Base-by-base conservation (phyloP, 371 early-diverging fungal genomes). In the Mortierella sp. region DNA sequence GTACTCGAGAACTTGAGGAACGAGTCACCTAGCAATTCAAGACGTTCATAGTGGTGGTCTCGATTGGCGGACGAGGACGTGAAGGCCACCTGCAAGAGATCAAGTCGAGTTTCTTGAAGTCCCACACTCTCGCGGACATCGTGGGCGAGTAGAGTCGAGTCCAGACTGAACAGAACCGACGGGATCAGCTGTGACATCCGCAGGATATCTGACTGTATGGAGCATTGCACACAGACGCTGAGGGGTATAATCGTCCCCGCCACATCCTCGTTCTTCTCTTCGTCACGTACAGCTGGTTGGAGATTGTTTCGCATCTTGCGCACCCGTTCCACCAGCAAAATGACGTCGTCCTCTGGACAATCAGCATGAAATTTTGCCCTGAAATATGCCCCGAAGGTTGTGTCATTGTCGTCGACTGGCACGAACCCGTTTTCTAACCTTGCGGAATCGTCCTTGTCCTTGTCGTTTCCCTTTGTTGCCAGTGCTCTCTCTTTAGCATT, bases 1-100 rank as follows among this genome's bases (percentile, higher is more conserved):
- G 93, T 89, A 1, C 89, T 83, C 27, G 92, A 80, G 56, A 94
- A 88, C 79, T 98, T 99, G n/a, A 99, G 83, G 60, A 97, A 91
- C 7, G 93, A 89, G 72, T 99, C 99, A 3, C 99, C 99, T 1
- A 99, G 80, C 7, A 93, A 92, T 80, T 99, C 99, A 0, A 99
- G 82, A 6, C 99, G 92, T 80, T 99, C 97, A 69, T 99, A 99
- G 66, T 95, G 86, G 64, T 83, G 85, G 5, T 84, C 86, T 66
- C 87, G 80, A 60, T 82, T 85, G 0, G 95, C 87, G 9, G 90
- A 81, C 0, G 93, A 85, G 1, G 92, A 81, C 0, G 93, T 92
- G 64, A 95, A 88, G 0, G 97, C 97, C 60, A 85, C 81, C 24
- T 91, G 84, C 37, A 95, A 76, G 0, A 85, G 62, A 12, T 79